These are phyloP conservation scores for Ceratobasidium papillatum DNA, from an alignment of 1,284 basidiomycete species.

Conservation along the genomic window DNA sequence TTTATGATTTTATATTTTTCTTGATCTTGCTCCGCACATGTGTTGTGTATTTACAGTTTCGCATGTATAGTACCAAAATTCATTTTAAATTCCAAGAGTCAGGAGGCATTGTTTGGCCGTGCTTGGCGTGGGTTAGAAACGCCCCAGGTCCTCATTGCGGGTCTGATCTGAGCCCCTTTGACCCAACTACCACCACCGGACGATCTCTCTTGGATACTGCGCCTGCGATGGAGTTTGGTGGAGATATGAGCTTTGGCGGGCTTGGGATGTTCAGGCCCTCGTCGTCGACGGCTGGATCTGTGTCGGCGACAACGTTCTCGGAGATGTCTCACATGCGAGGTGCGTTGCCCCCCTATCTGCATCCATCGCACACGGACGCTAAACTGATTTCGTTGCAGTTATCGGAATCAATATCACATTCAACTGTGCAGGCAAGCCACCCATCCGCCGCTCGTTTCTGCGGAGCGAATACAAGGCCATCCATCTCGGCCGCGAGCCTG, in stretches of 20 bases:
- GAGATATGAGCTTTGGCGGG: background rate
- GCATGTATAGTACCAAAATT: conserved; percentile 9
- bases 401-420: conserved; percentile 36
- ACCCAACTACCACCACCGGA: background rate
- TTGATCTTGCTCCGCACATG: conserved; percentile 1
- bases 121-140: background rate
- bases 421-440: conserved; percentile 5
- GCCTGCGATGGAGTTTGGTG: conserved; percentile 5
- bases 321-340: conserved; percentile 4
- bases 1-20: conserved; percentile 4
- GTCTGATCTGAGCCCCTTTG: conserved; percentile 14
- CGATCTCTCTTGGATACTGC: background rate
- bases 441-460: conserved; percentile 22
- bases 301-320: background rate
- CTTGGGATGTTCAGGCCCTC: background rate
- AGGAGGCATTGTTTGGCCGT: background rate
- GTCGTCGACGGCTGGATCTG: background rate
- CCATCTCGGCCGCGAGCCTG: conserved; percentile 24
- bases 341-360: background rate
- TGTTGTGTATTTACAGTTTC: conserved; percentile 15
- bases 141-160: conserved; percentile 6
- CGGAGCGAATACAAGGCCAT: conserved; percentile 8
- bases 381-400: conserved; percentile 4
- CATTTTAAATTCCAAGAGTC: conserved; percentile 1
- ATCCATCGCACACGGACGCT: background rate